Conservation (phyloP, 2,329 filamentous ascomycete genomes). For the Aspergillus glaucus region DNA sequence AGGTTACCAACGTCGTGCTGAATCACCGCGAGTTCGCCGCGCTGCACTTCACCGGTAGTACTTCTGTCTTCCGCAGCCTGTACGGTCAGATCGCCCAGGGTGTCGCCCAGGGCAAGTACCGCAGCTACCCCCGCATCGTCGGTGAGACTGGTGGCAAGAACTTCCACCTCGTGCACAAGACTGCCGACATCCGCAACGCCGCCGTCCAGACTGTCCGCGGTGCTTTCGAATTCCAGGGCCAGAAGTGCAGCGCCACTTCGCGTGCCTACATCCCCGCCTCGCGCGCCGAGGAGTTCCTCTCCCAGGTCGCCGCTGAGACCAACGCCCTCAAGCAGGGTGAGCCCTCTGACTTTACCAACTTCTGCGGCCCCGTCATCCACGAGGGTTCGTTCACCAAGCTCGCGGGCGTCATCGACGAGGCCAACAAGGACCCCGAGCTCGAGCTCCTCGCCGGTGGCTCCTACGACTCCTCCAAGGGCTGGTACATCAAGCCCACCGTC, state of each 20-base stretch:
- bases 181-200: conserved; percentile 72
- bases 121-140: conserved; percentile 79
- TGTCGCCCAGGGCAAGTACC: conserved; percentile 74
- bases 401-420: conserved; percentile 66
- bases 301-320: conserved; percentile 61
- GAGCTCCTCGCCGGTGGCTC: conserved; percentile 68
- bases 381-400: conserved; percentile 75
- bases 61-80: conserved; percentile 79
- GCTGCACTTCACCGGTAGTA: conserved; percentile 94
- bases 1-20: conserved; percentile 72
- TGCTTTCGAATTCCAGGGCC: conserved; percentile 85
- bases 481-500: conserved; percentile 77
- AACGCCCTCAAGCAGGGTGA: conserved; percentile 64
- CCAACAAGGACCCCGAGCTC: conserved; percentile 68
- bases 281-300: conserved; percentile 65
- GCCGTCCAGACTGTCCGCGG: conserved; percentile 76
- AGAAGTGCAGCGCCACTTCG: conserved; percentile 84
- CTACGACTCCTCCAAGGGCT: conserved; percentile 72
- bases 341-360: conserved; percentile 66
- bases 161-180: conserved; percentile 76
- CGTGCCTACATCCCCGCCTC: conserved; percentile 72
- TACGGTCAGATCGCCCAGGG: conserved; percentile 81
- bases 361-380: conserved; percentile 85
- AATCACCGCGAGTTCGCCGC: conserved; percentile 74
- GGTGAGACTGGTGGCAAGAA: conserved; percentile 93